phyloP scores from a whole-genome alignment of 1,284 basidiomycete genomes.

The Fomitopsis schrenkii region DNA sequence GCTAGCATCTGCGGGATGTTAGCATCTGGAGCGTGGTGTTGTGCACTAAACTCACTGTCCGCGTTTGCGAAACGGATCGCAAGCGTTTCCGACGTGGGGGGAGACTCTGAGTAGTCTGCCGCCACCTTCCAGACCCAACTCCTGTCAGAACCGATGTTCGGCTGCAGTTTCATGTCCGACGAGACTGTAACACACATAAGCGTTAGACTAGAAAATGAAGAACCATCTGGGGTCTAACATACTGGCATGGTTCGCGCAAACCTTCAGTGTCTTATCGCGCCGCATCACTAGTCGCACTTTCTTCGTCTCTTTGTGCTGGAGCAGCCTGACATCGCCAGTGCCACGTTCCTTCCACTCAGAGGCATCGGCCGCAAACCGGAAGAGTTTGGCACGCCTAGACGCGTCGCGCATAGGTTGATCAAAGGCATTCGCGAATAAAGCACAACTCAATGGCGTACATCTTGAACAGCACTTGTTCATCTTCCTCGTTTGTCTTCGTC shows the following conservation, averaged over 20 bases:
- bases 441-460: conserved; percentile 62
- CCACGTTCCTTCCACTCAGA: conserved; percentile 98
- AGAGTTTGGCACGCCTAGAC: conserved; percentile 94
- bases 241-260: conserved; percentile 98
- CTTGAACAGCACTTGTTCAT: conserved; percentile 94
- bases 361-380: conserved; percentile 83
- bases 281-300: conserved; percentile 98
- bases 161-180: conserved; percentile 90
- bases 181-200: conserved; percentile 59
- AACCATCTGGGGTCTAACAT: conserved; percentile 34
- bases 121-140: conserved; percentile 99
- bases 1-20: conserved; percentile 63
- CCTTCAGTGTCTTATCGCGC: conserved; percentile 99
- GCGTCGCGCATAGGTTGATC: conserved; percentile 10
- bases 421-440: conserved; percentile 14
- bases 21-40: conserved; percentile 5
- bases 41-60: conserved; percentile 70
- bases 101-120: conserved; percentile 91
- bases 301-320: conserved; percentile 85
- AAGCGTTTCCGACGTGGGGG: conserved; percentile 88
- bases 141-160: conserved; percentile 98
- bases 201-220: neutral
- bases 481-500: conserved; percentile 93
- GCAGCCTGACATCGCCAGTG: conserved; percentile 88
- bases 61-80: conserved; percentile 98